Evolutionary conservation across 345 rosid species (phyloP).

Genomic region (Eucalyptus polyanthemos): DNA sequence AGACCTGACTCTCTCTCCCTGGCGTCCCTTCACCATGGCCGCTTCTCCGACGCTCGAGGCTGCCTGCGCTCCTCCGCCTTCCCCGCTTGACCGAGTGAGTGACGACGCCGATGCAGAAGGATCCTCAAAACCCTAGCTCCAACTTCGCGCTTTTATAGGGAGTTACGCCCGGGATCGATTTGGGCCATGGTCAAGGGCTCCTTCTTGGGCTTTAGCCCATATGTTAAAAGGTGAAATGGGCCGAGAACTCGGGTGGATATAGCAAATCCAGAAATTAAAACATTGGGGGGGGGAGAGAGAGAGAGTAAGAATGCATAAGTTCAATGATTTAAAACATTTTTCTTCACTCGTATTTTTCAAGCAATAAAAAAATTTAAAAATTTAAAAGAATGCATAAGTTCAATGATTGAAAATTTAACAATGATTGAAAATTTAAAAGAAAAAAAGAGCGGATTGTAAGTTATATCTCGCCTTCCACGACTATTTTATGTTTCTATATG

Average conservation of each 20-base stretch:
- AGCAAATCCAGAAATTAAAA: not conserved
- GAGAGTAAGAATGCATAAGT: no score
- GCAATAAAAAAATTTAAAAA: not conserved
- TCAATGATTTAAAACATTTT: not conserved
- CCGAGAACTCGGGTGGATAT: not conserved
- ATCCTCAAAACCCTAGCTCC: not conserved
- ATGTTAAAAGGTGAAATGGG: not conserved
- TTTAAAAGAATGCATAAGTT: not conserved
- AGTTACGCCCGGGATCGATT: not conserved
- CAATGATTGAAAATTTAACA: not conserved
- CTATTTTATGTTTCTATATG: not conserved
- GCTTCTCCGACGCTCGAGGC: not conserved
- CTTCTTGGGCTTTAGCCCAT: not conserved
- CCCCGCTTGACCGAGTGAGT: not conserved
- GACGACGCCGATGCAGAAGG: not conserved
- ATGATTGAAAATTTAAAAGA: not conserved
- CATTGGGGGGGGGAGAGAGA: not conserved
- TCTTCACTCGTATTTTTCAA: not conserved
- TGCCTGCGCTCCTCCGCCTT: not conserved
- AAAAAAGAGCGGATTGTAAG: not conserved
- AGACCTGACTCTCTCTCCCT: slow-evolving; percentile 93
- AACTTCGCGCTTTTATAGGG: not conserved
- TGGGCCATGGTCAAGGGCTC: not conserved
- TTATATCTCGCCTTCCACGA: not conserved
- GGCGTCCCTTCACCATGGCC: slow-evolving; percentile 88